Base-by-base conservation (phyloP, 148 eudicot species). In the Dysphania ambrosioides region DNA sequence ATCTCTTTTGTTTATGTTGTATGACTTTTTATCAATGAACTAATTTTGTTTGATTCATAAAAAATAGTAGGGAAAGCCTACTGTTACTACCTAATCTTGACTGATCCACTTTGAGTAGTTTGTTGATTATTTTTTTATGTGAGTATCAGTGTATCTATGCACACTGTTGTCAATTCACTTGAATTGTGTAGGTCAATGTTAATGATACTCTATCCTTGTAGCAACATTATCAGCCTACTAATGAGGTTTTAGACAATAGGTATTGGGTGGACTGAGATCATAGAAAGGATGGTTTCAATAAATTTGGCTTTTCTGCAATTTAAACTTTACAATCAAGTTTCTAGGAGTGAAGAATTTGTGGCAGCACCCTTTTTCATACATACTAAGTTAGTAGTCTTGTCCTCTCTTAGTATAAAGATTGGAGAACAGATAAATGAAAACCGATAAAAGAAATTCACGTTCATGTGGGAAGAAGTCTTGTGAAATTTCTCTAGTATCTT, bases 281-380 rank as follows among this genome's bases (percentile, higher is more conserved):
- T 75, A 30, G 6, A 67, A 15, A 30, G 18, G 26, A 19, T 29
- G 11, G 12, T 29, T 68, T 58, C 31, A 57, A 32, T 68, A 56
- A 53, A 13, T 26, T 57, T 51, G n/a, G 36, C 30, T 6, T 68
- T 30, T 8, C 2, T 9, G 59, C 59, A 30, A 8, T 11, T 10
- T 41, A 41, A 51, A 60, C 26, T 21, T 56, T n/a, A 1, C 8
- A 0, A 23, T 21, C 76, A 88, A 85, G 81, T 75, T 77, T 76
- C 87, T 76, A 67, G 98, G 88, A 72, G 90, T 82, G 90, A 87
- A 72, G 93, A 92, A 74, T 90, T 85, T 72, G 83, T 88, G 71
- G 92, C 93, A 60, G 71, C 91, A 53, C 97, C 97, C 35, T 84
- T 94, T 78, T 94, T 91, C 77, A 87, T 94, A 66, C 96, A 94